Conservation (phyloP, 2,329 filamentous ascomycete genomes). For the Diaporthe ampelina region DNA sequence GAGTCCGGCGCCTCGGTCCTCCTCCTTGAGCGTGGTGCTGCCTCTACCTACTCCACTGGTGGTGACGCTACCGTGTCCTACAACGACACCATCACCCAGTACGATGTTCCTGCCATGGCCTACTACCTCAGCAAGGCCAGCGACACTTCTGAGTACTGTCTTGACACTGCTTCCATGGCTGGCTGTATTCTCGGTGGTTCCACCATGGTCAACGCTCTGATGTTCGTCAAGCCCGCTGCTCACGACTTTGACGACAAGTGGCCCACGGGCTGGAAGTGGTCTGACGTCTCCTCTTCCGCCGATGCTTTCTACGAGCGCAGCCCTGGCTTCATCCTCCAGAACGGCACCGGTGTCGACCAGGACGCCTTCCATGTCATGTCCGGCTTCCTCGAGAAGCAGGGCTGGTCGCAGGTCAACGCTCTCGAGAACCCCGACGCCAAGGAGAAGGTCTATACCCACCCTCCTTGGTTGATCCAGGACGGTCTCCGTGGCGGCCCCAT, state of each 20-base stretch:
- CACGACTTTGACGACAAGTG: slow-evolving; percentile 50
- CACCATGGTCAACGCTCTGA: slow-evolving; percentile 52
- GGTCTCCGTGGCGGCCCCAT: slow-evolving; percentile 45
- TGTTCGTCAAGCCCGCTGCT: slow-evolving; percentile 51
- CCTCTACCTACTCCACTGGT: slow-evolving; percentile 52
- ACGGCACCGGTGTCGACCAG: slow-evolving; percentile 45
- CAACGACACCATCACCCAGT: slow-evolving; percentile 52
- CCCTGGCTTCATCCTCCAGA: slow-evolving; percentile 46
- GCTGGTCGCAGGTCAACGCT: slow-evolving; percentile 42
- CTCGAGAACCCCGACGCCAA: slow-evolving; percentile 43
- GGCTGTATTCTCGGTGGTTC: slow-evolving; percentile 56
- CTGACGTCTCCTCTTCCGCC: slow-evolving; percentile 47
- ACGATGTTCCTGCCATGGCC: slow-evolving; percentile 50
- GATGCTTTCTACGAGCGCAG: slow-evolving; percentile 48
- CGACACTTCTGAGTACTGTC: slow-evolving; percentile 50
- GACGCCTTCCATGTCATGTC: slow-evolving; percentile 42
- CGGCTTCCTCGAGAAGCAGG: slow-evolving; percentile 40
- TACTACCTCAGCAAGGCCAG: slow-evolving; percentile 45
- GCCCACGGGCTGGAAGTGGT: slow-evolving; percentile 50
- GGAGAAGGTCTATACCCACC: slow-evolving; percentile 42
- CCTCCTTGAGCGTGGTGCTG: slow-evolving; percentile 54
- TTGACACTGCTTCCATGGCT: slow-evolving; percentile 52
- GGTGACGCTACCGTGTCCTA: slow-evolving; percentile 49
- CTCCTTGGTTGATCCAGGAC: slow-evolving; percentile 43
- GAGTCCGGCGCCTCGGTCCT: slow-evolving; percentile 55